Conservation (phyloP, 2,329 filamentous ascomycete species). For the Penicillium vulpinum region DNA sequence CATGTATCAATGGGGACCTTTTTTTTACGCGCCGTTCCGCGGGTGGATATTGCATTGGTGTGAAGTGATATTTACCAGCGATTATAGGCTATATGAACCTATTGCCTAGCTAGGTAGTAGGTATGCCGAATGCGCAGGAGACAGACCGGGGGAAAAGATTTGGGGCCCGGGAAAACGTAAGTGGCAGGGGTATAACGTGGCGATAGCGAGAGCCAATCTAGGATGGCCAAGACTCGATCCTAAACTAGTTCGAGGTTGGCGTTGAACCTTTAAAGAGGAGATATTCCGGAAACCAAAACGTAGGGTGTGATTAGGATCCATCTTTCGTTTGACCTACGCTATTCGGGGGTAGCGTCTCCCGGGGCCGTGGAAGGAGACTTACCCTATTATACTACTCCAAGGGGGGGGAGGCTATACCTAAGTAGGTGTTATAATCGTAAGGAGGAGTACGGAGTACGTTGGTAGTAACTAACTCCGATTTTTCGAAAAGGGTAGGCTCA, state of each 20-base stretch:
- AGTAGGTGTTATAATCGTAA: not conserved
- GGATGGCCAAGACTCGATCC: not conserved
- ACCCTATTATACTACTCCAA: not conserved
- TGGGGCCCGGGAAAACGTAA: not conserved
- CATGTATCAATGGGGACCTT: slow-evolving; percentile 16
- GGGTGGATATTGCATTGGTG: slow-evolving; percentile 11
- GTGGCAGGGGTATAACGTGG: slow-evolving; percentile 1
- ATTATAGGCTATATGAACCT: not conserved
- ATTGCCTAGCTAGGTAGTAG: not conserved
- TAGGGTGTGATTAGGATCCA: slow-evolving; percentile 1
- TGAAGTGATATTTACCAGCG: not conserved
- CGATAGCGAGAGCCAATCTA: not conserved
- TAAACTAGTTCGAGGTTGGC: slow-evolving; percentile 11
- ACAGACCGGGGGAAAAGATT: not conserved
- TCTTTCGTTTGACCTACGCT: slow-evolving; percentile 1
- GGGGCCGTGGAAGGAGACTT: slow-evolving; percentile 1
- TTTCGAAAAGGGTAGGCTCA: too few relatives aligned
- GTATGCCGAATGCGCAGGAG: not conserved
- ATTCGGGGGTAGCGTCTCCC: slow-evolving; percentile 5
- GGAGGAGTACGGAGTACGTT: not conserved
- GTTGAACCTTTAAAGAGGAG: slow-evolving; percentile 10
- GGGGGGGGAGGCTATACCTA: not conserved
- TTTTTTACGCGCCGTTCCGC: slow-evolving; percentile 17
- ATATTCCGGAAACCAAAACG: not conserved
- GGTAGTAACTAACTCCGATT: not conserved